Percentiles rank a stretch among this genome's conserved stretches.
phyloP scores from a whole-genome alignment of 768 basidiomycete species.

The Mycena kentingensis region DNA sequence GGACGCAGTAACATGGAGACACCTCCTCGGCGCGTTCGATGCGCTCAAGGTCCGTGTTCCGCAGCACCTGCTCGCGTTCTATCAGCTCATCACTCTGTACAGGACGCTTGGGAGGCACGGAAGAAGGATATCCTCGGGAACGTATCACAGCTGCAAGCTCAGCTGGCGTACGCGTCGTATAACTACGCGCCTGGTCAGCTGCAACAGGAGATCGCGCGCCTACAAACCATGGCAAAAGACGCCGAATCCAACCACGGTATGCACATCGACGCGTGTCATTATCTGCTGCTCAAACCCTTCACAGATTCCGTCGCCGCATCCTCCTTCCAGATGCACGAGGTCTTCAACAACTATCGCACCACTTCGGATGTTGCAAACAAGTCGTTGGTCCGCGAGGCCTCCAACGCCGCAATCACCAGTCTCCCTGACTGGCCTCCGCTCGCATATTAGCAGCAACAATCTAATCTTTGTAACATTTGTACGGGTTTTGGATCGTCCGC shows the following conservation, averaged over 20 bases:
- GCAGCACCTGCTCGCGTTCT: too few species aligned
- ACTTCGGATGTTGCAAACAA: conserved; percentile 74
- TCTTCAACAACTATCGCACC: conserved; percentile 70
- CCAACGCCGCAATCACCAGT: conserved; percentile 69
- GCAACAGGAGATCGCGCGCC: conserved; percentile 56
- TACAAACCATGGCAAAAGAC: conserved; percentile 60
- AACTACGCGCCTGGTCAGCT: conserved; percentile 46
- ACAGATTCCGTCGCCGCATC: conserved; percentile 69
- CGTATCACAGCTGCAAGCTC: conserved; percentile 47
- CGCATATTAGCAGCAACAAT: conserved; percentile 29
- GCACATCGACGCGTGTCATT: conserved; percentile 12
- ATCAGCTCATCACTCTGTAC: too few species aligned
- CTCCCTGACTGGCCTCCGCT: conserved; percentile 76
- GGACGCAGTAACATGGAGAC: conserved; percentile 74
- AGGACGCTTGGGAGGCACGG: conserved; percentile 62
- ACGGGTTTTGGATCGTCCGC: conserved; percentile 5
- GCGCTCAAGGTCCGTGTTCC: too few species aligned
- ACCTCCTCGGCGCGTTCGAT: conserved; percentile 63
- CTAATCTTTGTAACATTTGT: conserved; percentile 18
- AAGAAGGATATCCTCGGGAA: conserved; percentile 56
- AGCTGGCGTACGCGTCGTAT: conserved; percentile 45
- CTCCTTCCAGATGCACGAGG: conserved; percentile 76
- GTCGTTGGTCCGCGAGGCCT: conserved; percentile 73
- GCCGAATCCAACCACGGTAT: conserved; percentile 55
- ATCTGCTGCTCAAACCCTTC: not conserved